These are phyloP conservation scores for Drechslerella dactyloides DNA, from an alignment of 2,329 filamentous ascomycete genomes.

Conservation along the genomic window DNA sequence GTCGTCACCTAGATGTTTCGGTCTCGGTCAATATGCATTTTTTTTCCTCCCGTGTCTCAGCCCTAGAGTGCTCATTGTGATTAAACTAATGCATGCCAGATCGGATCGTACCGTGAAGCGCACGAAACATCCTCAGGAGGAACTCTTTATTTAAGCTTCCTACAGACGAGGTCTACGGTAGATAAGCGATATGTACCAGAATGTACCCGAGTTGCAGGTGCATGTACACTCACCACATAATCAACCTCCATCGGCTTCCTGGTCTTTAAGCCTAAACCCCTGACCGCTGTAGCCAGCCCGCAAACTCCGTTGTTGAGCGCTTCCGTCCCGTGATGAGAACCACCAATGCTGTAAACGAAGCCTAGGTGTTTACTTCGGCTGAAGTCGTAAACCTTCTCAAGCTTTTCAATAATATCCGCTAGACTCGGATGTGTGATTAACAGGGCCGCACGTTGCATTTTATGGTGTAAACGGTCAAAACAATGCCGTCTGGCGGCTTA, in stretches of 20 bases:
- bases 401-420: conserved; percentile 67
- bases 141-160: conserved; percentile 75
- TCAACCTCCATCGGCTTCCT: conserved; percentile 70
- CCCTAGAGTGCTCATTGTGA: conserved; percentile 26
- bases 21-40: conserved; percentile 11
- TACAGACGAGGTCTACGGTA: conserved; percentile 74
- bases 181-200: conserved; percentile 33
- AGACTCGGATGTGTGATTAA: background rate
- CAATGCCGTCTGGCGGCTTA: conserved; percentile 3
- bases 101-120: conserved; percentile 63
- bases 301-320: conserved; percentile 69
- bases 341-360: conserved; percentile 82
- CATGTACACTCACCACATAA: conserved; percentile 67
- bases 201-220: conserved; percentile 23
- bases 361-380: conserved; percentile 71
- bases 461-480: background rate
- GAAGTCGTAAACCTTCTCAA: conserved; percentile 82
- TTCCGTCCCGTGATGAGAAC: conserved; percentile 63
- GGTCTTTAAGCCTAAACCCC: conserved; percentile 67
- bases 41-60: conserved; percentile 25
- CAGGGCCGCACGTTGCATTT: background rate
- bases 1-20: conserved; percentile 33
- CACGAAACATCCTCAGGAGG: conserved; percentile 67
- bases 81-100: background rate
- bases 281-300: conserved; percentile 73